phyloP scores from a whole-genome alignment of 805 yeast genomes.

The Lachancea kluyveri region DNA sequence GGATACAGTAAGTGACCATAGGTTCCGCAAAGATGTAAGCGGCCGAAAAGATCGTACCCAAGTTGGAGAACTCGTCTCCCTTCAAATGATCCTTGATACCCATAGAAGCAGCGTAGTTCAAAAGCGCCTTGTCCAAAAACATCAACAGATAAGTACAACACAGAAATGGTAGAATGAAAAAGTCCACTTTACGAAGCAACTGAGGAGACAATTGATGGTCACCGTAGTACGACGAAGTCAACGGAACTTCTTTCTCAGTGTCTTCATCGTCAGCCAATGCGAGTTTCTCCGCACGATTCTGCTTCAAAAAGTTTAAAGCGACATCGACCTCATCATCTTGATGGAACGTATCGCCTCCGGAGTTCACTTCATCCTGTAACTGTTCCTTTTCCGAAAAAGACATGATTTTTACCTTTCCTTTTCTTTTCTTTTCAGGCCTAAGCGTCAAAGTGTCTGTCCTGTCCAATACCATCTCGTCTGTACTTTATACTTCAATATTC shows the following conservation, averaged over 20 bases:
- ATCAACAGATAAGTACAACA: slow-evolving; percentile 51
- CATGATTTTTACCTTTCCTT: too few relatives aligned
- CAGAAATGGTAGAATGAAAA: slow-evolving; percentile 41
- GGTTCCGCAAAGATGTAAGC: slow-evolving; percentile 52
- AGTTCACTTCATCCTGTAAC: too few relatives aligned
- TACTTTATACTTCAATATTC: too few relatives aligned
- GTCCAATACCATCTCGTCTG: too few relatives aligned
- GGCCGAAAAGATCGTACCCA: slow-evolving; percentile 48
- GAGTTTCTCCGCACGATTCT: slow-evolving; percentile 13
- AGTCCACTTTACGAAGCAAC: slow-evolving; percentile 39
- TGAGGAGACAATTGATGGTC: slow-evolving; percentile 15
- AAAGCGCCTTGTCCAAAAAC: slow-evolving; percentile 52
- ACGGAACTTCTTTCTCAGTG: slow-evolving; percentile 2
- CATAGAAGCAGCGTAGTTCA: slow-evolving; percentile 60
- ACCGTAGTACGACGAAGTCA: slow-evolving; percentile 20
- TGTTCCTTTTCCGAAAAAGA: too few relatives aligned
- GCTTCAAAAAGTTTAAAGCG: slow-evolving; percentile 18
- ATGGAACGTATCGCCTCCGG: neutral
- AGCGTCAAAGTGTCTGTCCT: too few relatives aligned
- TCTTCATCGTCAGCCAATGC: slow-evolving; percentile 10
- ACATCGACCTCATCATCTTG: slow-evolving; percentile 17
- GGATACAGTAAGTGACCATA: slow-evolving; percentile 41
- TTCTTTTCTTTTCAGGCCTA: too few relatives aligned
- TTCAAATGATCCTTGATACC: slow-evolving; percentile 47
- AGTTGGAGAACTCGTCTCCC: slow-evolving; percentile 44